These are phyloP conservation scores for Calonectria henricotiae DNA, from an alignment of 2,329 filamentous ascomycete species.

Conservation along the genomic window DNA sequence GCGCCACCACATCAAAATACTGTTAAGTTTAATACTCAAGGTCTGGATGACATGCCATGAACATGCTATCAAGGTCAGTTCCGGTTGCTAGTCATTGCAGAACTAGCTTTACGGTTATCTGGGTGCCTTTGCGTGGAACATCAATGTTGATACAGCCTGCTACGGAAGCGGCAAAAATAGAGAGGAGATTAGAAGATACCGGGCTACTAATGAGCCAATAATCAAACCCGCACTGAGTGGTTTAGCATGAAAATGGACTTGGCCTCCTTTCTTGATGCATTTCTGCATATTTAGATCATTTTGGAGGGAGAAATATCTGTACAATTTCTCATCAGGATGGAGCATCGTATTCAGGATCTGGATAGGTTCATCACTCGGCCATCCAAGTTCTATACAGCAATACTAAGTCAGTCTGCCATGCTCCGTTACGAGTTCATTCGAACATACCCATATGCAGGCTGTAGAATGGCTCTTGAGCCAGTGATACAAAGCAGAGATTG, in stretches of 20 bases:
- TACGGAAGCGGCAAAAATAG: neutral
- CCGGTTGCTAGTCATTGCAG: neutral
- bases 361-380: neutral
- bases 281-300: neutral
- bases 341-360: neutral
- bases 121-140: neutral
- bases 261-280: neutral
- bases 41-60: neutral
- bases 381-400: neutral
- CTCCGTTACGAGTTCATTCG: neutral
- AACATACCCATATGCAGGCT: neutral
- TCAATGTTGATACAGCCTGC: neutral
- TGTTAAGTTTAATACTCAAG: neutral
- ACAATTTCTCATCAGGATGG: neutral
- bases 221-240: neutral
- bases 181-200: neutral
- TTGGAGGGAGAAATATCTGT: neutral
- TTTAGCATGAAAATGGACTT: neutral
- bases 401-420: neutral
- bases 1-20: neutral
- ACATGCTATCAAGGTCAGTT: neutral
- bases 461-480: neutral
- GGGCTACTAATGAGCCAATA: neutral
- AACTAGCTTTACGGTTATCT: neutral
- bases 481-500: neutral